Evolutionary conservation across 228 moss, liverwort and hornwort species (phyloP).

Genomic region (Sphagnum magellanicum): DNA sequence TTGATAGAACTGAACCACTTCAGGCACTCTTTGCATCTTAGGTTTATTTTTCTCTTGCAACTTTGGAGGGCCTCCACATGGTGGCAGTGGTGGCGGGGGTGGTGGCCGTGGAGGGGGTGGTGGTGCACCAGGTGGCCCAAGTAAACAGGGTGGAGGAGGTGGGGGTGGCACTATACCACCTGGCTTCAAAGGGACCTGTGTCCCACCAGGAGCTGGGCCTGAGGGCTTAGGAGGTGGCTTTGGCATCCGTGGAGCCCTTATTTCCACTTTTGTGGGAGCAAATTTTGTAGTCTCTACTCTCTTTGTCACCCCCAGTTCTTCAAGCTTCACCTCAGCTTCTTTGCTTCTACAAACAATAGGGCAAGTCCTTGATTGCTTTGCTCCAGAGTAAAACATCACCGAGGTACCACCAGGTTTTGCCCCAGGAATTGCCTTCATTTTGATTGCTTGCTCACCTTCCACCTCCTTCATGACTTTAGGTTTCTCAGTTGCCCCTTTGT

Average conservation of each 20-base stretch:
- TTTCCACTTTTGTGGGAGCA: conserved; percentile 48
- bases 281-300: conserved; percentile 34
- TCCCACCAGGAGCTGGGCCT: neutral
- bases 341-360: neutral
- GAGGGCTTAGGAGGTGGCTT: conserved; percentile 67
- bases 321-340: conserved; percentile 15
- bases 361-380: neutral
- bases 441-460: conserved; percentile 8
- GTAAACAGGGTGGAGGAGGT: conserved; percentile 19
- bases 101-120: conserved; percentile 39
- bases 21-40: conserved; percentile 66
- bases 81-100: conserved; percentile 32
- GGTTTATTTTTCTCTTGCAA: conserved; percentile 1
- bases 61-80: conserved; percentile 13
- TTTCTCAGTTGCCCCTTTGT: conserved; percentile 56
- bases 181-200: conserved; percentile 11
- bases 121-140: conserved; percentile 16
- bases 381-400: conserved; percentile 1
- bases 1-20: conserved; percentile 71
- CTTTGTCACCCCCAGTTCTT: conserved; percentile 30
- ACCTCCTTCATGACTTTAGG: conserved; percentile 37
- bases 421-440: conserved; percentile 1
- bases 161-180: conserved; percentile 10
- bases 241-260: conserved; percentile 55
- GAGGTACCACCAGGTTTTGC: neutral